Evolutionary conservation across 2,329 filamentous ascomycete species (phyloP).

Genomic region (Penicillium paneum): DNA sequence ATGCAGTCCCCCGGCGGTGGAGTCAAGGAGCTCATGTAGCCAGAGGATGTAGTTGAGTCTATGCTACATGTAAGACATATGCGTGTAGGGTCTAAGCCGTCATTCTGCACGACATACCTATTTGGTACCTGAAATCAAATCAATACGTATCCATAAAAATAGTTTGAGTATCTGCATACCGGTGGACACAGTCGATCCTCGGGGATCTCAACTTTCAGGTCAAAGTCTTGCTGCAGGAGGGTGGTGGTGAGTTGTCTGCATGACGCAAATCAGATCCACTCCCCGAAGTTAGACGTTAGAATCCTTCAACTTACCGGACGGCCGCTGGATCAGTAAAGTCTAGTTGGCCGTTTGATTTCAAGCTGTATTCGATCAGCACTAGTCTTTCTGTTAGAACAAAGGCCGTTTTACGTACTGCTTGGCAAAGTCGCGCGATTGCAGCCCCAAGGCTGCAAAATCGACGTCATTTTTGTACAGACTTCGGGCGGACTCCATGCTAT

Average conservation of each 20-base stretch:
- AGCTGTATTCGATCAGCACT: slow-evolving; percentile 32
- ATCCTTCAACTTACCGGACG: slow-evolving; percentile 57
- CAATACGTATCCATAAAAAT: background rate
- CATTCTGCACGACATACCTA: slow-evolving; percentile 33
- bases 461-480: slow-evolving; percentile 57
- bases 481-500: slow-evolving; percentile 34
- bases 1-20: slow-evolving; percentile 50
- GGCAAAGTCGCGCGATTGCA: slow-evolving; percentile 58
- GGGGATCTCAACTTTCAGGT: slow-evolving; percentile 66
- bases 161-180: slow-evolving; percentile 45
- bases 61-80: slow-evolving; percentile 10
- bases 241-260: slow-evolving; percentile 68
- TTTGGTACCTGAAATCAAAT: slow-evolving; percentile 42
- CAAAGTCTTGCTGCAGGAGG: slow-evolving; percentile 73
- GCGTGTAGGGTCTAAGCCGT: background rate
- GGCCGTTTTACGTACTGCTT: slow-evolving; percentile 46
- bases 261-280: slow-evolving; percentile 10
- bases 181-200: slow-evolving; percentile 81
- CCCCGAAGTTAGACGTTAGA: background rate
- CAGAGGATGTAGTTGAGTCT: slow-evolving; percentile 88
- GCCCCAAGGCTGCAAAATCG: slow-evolving; percentile 61
- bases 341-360: slow-evolving; percentile 59
- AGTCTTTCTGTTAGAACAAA: background rate
- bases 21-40: slow-evolving; percentile 78
- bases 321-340: slow-evolving; percentile 77